Conservation (phyloP, 148 eudicot species). For the Diospyros kaki region DNA sequence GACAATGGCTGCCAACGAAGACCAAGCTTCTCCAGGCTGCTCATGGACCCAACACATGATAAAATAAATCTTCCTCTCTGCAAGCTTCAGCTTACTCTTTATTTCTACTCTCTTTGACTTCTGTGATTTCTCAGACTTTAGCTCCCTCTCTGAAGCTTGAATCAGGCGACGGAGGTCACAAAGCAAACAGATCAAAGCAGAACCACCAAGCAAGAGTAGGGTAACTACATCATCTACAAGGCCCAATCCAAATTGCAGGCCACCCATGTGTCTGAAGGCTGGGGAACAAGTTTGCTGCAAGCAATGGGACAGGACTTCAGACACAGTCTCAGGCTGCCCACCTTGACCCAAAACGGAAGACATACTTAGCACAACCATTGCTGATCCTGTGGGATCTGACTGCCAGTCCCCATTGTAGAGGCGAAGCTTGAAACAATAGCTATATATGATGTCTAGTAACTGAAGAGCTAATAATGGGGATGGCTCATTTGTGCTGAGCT, state of each 20-base stretch:
- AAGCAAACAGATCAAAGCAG: constrained; percentile 59
- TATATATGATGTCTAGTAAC: constrained; percentile 69
- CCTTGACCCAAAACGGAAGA: constrained; percentile 70
- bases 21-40: constrained; percentile 67
- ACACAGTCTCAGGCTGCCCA: constrained; percentile 55
- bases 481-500: constrained; percentile 63
- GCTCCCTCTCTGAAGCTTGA: constrained; percentile 46
- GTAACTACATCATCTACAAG: constrained; percentile 58
- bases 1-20: constrained; percentile 50
- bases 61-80: constrained; percentile 65
- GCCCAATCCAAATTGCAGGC: constrained; percentile 58
- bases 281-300: constrained; percentile 87
- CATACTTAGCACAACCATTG: constrained; percentile 44
- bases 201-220: constrained; percentile 51
- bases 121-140: constrained; percentile 46
- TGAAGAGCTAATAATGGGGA: constrained; percentile 81
- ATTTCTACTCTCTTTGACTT: constrained; percentile 38
- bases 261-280: constrained; percentile 68
- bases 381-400: constrained; percentile 68
- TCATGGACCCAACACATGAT: constrained; percentile 87
- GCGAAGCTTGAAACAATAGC: constrained; percentile 83
- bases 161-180: constrained; percentile 59
- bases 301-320: constrained; percentile 59
- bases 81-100: constrained; percentile 59
- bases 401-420: constrained; percentile 91